Evolutionary conservation across 2,329 filamentous ascomycete species (phyloP).

Genomic region (Botryotinia calthae): DNA sequence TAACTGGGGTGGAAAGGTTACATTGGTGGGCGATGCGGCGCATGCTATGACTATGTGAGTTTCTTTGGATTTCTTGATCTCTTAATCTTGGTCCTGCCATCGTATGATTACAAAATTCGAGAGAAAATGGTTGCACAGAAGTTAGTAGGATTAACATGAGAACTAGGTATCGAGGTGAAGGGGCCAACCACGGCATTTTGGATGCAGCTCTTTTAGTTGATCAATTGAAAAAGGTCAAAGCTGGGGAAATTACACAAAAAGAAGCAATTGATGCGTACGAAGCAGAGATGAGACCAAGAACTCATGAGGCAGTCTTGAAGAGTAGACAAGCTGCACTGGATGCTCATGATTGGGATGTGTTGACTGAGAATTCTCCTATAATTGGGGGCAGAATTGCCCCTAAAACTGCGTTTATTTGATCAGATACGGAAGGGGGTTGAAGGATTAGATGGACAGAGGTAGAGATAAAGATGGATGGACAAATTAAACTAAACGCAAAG

Average conservation of each 20-base stretch:
- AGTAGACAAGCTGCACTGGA: slow-evolving; percentile 54
- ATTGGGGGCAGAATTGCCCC: slow-evolving; percentile 37
- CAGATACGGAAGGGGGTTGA: background rate
- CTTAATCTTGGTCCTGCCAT: background rate
- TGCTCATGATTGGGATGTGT: slow-evolving; percentile 50
- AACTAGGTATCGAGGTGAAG: slow-evolving; percentile 49
- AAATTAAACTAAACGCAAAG: background rate
- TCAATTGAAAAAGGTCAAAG: slow-evolving; percentile 26
- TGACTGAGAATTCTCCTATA: slow-evolving; percentile 43
- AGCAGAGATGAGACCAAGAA: slow-evolving; percentile 44
- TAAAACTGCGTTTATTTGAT: slow-evolving; percentile 11
- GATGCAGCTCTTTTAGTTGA: slow-evolving; percentile 50
- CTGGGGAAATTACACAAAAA: slow-evolving; percentile 23
- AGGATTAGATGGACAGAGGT: background rate
- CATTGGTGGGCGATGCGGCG: slow-evolving; percentile 38
- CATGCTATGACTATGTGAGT: slow-evolving; percentile 39
- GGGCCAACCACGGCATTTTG: slow-evolving; percentile 55
- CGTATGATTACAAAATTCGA: no score
- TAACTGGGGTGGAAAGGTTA: slow-evolving; percentile 36
- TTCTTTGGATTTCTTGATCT: background rate
- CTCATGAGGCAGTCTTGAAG: slow-evolving; percentile 48
- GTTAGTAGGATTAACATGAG: background rate
- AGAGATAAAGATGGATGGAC: background rate
- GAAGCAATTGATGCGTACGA: slow-evolving; percentile 50
- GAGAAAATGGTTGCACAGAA: background rate